Evolutionary conservation across 257 asterid genomes (phyloP), one percentile per base, ranked within the genome.

Genomic region (Fraxinus quadrangulata): DNA sequence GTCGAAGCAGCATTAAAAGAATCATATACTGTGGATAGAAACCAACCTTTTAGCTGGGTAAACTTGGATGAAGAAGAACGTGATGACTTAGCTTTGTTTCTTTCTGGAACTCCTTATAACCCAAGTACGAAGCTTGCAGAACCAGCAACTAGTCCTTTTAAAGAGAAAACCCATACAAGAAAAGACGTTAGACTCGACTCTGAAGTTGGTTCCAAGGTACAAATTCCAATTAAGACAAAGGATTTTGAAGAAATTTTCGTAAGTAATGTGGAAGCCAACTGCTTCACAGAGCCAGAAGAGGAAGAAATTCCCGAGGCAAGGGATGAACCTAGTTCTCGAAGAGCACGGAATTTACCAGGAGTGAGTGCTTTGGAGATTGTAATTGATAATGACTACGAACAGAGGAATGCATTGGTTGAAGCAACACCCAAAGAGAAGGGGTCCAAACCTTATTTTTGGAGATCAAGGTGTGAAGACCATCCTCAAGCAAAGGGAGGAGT

Each of bases 11-110:
- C 91, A 42, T 21, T 92, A 78, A 90, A 82, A 83, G 94, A 89
- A 77, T 85, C 91, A 6, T 80, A 84, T 80, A 56, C 86, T 63
- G 79, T 73, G 73, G 91, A 91, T 70, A 88, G 90, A 37, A 88
- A 87, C 84, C 86, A 87, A 80, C 86, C 92, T 10, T 84, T 93
- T 76, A 88, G 84, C 67, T 92, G 98, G 98, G 90, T 93, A 33
- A 88, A 83, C 78, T 85, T 94, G 82, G 91, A 94, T 73, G 85
- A 89, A 82, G 87, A 88, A 28, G 97, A 94, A 84, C 71, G 92
- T 31, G 89, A 92, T 30, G 98, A 90, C 80, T 87, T 94, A 7
- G 96, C 96, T 31, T 79, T 77, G 56, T 94, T 94, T 88, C 98
- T 94, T 78, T 89, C 98, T 6, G 96, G 97, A 39, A 73, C 75